These are phyloP conservation scores for Diaporthe sp. DNA, from an alignment of 2,329 filamentous ascomycete genomes.

Conservation along the genomic window DNA sequence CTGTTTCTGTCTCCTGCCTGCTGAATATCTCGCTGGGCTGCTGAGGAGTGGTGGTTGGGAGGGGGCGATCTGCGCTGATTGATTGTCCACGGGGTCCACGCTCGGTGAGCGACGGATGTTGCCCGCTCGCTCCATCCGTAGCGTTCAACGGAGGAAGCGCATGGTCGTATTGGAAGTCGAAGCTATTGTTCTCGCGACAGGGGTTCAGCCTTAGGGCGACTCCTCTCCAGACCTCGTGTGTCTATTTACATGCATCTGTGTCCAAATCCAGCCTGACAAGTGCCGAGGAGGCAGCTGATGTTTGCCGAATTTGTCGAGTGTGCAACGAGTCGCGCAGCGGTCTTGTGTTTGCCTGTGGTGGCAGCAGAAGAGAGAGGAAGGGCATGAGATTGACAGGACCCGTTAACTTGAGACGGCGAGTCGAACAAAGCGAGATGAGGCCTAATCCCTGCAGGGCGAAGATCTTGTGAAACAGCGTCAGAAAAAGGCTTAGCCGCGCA, in stretches of 20 bases:
- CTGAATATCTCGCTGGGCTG: not conserved
- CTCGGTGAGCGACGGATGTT: constrained; percentile 29
- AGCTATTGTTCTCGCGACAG: not conserved
- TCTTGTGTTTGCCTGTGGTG: not conserved
- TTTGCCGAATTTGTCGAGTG: not conserved
- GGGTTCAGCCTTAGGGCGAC: not conserved
- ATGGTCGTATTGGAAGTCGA: constrained; percentile 13
- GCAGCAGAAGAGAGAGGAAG: not conserved
- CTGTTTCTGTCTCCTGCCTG: not conserved
- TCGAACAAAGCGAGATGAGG: constrained; percentile 37
- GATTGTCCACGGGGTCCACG: constrained; percentile 6
- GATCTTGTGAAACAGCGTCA: constrained; percentile 29
- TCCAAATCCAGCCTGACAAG: not conserved
- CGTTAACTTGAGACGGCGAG: constrained; percentile 30
- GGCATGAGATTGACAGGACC: not conserved
- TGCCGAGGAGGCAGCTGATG: not conserved
- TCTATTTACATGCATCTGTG: not conserved
- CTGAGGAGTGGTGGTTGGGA: not conserved
- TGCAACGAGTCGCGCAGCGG: constrained; percentile 8
- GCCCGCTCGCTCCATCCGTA: constrained; percentile 7
- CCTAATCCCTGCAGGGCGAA: constrained; percentile 17
- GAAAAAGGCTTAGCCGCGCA: constrained; percentile 18
- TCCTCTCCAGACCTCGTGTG: not conserved
- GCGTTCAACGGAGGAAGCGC: constrained; percentile 8
- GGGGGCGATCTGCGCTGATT: constrained; percentile 3